A percentile compares a stretch with the other conserved stretches of the same genome.
Conservation (phyloP, 768 basidiomycete species). For the Heimioporus sp. region DNA sequence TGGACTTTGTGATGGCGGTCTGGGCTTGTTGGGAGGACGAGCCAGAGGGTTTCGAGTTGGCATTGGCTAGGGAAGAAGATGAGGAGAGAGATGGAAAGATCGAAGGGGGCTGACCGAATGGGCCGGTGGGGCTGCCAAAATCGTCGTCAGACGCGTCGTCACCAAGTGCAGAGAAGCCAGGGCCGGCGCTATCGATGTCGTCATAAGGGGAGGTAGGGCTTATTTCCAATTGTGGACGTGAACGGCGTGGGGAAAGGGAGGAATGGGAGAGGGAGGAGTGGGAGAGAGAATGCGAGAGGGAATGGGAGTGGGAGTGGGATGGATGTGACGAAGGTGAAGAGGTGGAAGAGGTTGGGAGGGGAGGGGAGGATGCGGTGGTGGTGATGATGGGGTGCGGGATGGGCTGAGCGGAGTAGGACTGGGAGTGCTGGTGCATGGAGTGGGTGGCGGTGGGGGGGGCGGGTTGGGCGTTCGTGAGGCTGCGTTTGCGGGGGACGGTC, state of each 20-base stretch:
- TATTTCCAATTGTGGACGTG: slow-evolving; percentile 29
- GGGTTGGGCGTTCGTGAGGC: slow-evolving; percentile 51
- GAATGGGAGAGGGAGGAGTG: slow-evolving; percentile 24
- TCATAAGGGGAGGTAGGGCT: slow-evolving; percentile 44
- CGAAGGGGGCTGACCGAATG: slow-evolving; percentile 4
- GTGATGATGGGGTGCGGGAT: slow-evolving; percentile 32
- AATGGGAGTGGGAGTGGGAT: slow-evolving; percentile 20
- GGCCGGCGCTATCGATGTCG: slow-evolving; percentile 53
- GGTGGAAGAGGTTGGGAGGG: slow-evolving; percentile 19
- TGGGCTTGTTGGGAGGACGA: slow-evolving; percentile 36
- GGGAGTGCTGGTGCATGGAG: slow-evolving; percentile 24
- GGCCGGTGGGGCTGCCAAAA: slow-evolving; percentile 11
- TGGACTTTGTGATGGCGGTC: slow-evolving; percentile 62
- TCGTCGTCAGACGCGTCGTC: slow-evolving; percentile 30
- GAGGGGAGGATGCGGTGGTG: slow-evolving; percentile 30
- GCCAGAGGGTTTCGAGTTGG: slow-evolving; percentile 14
- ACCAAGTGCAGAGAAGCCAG: slow-evolving; percentile 12
- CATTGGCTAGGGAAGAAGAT: slow-evolving; percentile 3
- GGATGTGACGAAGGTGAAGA: slow-evolving; percentile 26
- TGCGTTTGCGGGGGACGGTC: slow-evolving; percentile 64
- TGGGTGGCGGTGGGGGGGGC: slow-evolving; percentile 13
- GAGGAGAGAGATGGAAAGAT: background rate
- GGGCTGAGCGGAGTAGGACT: slow-evolving; percentile 19
- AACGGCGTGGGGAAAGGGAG: slow-evolving; percentile 18
- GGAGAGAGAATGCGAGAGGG: slow-evolving; percentile 20